Percentiles rank a stretch among this genome's conserved stretches.
These are phyloP conservation scores for Tagetes erecta DNA, from an alignment of 129 eudicot genomes.

Conservation along the genomic window DNA sequence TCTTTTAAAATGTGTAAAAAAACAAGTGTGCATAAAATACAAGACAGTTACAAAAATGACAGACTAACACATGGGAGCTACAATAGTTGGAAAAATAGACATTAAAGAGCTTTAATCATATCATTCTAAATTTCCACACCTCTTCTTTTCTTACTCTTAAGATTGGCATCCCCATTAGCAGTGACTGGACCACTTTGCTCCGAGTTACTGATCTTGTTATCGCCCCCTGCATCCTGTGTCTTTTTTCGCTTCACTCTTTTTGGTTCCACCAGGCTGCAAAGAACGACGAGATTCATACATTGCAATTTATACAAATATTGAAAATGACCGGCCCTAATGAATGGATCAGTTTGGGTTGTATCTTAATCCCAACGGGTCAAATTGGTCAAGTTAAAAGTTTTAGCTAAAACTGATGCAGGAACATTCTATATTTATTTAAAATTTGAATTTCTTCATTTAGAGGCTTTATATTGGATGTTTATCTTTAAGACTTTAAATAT, in stretches of 20 bases:
- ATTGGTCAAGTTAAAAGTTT: not conserved
- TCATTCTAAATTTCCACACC: constrained; percentile 12
- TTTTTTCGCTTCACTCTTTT: constrained; percentile 35
- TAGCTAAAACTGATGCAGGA: no score
- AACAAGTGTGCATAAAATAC: constrained; percentile 10
- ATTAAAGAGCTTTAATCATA: constrained; percentile 5
- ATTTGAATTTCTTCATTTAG: no score
- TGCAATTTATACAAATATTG: not conserved
- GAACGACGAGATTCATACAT: not conserved
- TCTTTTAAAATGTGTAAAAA: constrained; percentile 1
- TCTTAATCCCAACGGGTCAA: not conserved
- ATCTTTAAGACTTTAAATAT: no score
- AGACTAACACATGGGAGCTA: not conserved
- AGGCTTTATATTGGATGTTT: no score
- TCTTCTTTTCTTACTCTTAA: constrained; percentile 34
- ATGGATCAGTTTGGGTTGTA: not conserved
- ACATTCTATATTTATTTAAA: no score
- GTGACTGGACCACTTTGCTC: not conserved
- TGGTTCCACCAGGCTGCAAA: constrained; percentile 32
- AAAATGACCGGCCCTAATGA: not conserved
- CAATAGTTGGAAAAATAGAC: constrained; percentile 10
- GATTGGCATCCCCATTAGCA: constrained; percentile 26
- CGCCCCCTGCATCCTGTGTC: not conserved
- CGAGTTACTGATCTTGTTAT: not conserved
- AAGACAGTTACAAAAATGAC: constrained; percentile 11